Evolutionary conservation across 2,329 filamentous ascomycete genomes (phyloP), one percentile per base, ranked within the genome.

Genomic region (Epichloe uncinata): DNA sequence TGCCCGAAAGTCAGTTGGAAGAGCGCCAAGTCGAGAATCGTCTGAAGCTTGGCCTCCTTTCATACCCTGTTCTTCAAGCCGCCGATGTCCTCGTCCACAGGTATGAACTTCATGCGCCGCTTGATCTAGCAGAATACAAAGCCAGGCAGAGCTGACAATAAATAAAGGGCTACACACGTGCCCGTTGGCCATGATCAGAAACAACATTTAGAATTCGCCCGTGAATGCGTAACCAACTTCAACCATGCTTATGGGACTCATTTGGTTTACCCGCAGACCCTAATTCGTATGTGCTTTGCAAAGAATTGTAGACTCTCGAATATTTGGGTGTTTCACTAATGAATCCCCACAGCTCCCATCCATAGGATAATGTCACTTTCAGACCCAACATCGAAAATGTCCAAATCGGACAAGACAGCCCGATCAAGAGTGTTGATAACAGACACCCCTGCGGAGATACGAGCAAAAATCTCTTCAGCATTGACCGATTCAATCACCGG

Each of bases 161-260:
- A 0, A 7, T 33, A 51, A 58, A 85, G 84, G 57, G 85, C 91
- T 53, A 96, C 91, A 1, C 87, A 96, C 68, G 91, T 98, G 22
- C 93, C 93, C 11, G 91, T 98, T 2, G 93, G 93, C n/a, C 86
- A 94, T 57, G 93, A 98, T 65, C 93, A 98, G 67, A 75, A 74
- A 50, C 93, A 98, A 60, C 93, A 98, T 67, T 78, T 98, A 20
- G 93, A 98, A 64, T 95, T 97, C 63, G 82, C 90, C 1, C 79
- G 93, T 48, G 84, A 94, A 62, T 84, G 89, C 54, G 93, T 85
- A 8, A 84, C 79, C 52, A 86, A 85, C 61, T 97, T 98, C 71
- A 96, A 97, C 66, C 74, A 86, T 61, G 67, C 77, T 2, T 87
- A 86, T 57, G 78, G 78, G 1, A 65, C 79, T n/a, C 74, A 70